Evolutionary conservation across 768 basidiomycete genomes (phyloP).

Genomic region (Rickenella mellea): DNA sequence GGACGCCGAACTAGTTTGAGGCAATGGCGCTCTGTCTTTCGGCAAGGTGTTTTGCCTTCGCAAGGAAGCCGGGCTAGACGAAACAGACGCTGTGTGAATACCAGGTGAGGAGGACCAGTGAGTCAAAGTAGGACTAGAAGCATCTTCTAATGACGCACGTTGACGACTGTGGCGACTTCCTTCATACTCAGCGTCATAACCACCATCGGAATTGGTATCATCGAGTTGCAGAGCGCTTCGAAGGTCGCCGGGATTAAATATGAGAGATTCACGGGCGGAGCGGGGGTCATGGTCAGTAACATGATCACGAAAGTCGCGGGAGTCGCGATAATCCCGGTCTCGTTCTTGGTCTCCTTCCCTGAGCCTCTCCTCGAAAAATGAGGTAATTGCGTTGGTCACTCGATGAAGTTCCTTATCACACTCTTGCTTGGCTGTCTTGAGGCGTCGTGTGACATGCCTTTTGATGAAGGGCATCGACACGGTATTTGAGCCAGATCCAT

Average conservation of each 20-base stretch:
- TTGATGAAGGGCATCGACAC: slow-evolving; percentile 90
- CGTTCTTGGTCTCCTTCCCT: slow-evolving; percentile 60
- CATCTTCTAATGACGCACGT: slow-evolving; percentile 55
- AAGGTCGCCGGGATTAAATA: slow-evolving; percentile 48
- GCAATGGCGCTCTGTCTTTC: slow-evolving; percentile 53
- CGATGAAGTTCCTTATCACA: slow-evolving; percentile 95
- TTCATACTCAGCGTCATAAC: slow-evolving; percentile 73
- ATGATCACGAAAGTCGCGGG: slow-evolving; percentile 26
- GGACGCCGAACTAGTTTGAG: slow-evolving; percentile 44
- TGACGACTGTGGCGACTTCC: slow-evolving; percentile 59
- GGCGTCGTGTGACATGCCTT: slow-evolving; percentile 85
- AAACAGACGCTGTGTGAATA: slow-evolving; percentile 55
- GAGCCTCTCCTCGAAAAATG: slow-evolving; percentile 88
- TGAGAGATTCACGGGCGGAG: slow-evolving; percentile 42
- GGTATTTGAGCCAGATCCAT: slow-evolving; percentile 55
- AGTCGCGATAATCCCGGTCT: slow-evolving; percentile 51
- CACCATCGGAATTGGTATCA: slow-evolving; percentile 72
- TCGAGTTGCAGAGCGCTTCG: slow-evolving; percentile 51
- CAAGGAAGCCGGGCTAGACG: slow-evolving; percentile 59
- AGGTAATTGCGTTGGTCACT: slow-evolving; percentile 88
- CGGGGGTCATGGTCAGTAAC: slow-evolving; percentile 9
- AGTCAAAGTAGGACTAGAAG: slow-evolving; percentile 34
- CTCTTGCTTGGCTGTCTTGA: slow-evolving; percentile 88
- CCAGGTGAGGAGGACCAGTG: slow-evolving; percentile 47
- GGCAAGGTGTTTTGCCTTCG: slow-evolving; percentile 58